A percentile compares a stretch with the other conserved stretches of the same genome.
These are phyloP conservation scores for Spathaspora arborariae DNA, from an alignment of 805 yeast species.

Conservation along the genomic window DNA sequence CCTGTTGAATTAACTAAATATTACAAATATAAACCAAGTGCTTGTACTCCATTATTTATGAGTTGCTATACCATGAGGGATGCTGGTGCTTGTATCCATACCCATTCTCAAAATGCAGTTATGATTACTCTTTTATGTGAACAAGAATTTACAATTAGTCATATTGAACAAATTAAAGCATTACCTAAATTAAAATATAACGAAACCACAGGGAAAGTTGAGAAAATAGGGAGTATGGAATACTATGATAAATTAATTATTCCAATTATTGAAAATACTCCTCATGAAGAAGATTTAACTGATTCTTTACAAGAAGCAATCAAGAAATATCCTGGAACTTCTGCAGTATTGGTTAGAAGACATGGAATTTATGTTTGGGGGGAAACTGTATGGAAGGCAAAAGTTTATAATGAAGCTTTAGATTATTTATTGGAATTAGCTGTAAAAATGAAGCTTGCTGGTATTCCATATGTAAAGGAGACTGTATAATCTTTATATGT, in stretches of 20 bases:
- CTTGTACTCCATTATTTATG: slow-evolving; percentile 86
- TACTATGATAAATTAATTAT: slow-evolving; percentile 72
- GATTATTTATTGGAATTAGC: slow-evolving; percentile 86
- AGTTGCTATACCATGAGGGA: slow-evolving; percentile 62
- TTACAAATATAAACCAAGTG: slow-evolving; percentile 73
- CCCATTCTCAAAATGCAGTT: slow-evolving; percentile 89
- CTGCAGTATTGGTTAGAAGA: slow-evolving; percentile 86
- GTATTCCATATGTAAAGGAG: slow-evolving; percentile 32
- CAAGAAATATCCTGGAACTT: slow-evolving; percentile 65
- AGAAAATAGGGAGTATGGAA: slow-evolving; percentile 64
- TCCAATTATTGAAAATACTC: slow-evolving; percentile 89
- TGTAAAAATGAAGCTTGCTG: slow-evolving; percentile 71
- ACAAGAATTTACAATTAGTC: slow-evolving; percentile 71
- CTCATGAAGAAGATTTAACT: slow-evolving; percentile 81
- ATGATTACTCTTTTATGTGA: slow-evolving; percentile 66
- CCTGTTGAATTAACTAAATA: slow-evolving; percentile 33
- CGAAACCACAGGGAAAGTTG: slow-evolving; percentile 34
- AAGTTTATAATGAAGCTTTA: slow-evolving; percentile 87
- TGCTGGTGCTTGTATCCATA: slow-evolving; percentile 93
- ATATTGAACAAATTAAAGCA: slow-evolving; percentile 92
- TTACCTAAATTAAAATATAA: slow-evolving; percentile 52
- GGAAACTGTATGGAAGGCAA: slow-evolving; percentile 85
- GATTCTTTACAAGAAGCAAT: slow-evolving; percentile 64
- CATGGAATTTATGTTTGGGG: slow-evolving; percentile 99
- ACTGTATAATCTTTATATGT: neutral